Evolutionary conservation across 257 asterid species (phyloP).

Genomic region (Solanum virginianum): DNA sequence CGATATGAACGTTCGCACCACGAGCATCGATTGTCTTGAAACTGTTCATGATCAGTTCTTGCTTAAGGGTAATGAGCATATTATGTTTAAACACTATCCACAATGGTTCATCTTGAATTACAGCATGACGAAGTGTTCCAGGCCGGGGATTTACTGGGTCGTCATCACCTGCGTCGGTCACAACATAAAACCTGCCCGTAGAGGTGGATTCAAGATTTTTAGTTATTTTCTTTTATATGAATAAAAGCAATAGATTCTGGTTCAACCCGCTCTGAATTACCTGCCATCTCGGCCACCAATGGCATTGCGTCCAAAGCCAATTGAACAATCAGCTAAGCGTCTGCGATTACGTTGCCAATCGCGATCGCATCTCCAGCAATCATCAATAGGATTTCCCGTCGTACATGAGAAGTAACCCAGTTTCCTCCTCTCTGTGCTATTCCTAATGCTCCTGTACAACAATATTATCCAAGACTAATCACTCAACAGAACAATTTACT

Average conservation of each 20-base stretch:
- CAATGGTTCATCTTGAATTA: slow-evolving; percentile 62
- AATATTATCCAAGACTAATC: not conserved
- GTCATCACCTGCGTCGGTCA: slow-evolving; percentile 51
- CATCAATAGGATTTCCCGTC: slow-evolving; percentile 78
- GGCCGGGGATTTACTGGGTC: slow-evolving; percentile 67
- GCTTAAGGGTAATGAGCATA: slow-evolving; percentile 69
- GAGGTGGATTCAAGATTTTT: not conserved
- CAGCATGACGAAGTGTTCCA: slow-evolving; percentile 89
- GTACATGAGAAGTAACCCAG: slow-evolving; percentile 68
- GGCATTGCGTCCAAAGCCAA: slow-evolving; percentile 85
- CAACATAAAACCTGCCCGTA: slow-evolving; percentile 27
- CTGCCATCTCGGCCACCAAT: slow-evolving; percentile 78
- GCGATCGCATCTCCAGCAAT: slow-evolving; percentile 84
- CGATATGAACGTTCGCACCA: slow-evolving; percentile 72
- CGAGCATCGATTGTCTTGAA: slow-evolving; percentile 89
- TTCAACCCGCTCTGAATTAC: not conserved
- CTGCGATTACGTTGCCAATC: slow-evolving; percentile 61
- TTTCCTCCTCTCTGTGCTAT: slow-evolving; percentile 68
- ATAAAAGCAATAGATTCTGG: not conserved
- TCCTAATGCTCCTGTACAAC: slow-evolving; percentile 41
- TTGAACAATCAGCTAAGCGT: slow-evolving; percentile 68
- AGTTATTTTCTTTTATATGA: not conserved
- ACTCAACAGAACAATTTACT: not conserved
- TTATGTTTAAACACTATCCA: slow-evolving; percentile 80
- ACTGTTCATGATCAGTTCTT: slow-evolving; percentile 81